Conservation (phyloP, 306 rosid species). For the Mucuna pruriens region DNA sequence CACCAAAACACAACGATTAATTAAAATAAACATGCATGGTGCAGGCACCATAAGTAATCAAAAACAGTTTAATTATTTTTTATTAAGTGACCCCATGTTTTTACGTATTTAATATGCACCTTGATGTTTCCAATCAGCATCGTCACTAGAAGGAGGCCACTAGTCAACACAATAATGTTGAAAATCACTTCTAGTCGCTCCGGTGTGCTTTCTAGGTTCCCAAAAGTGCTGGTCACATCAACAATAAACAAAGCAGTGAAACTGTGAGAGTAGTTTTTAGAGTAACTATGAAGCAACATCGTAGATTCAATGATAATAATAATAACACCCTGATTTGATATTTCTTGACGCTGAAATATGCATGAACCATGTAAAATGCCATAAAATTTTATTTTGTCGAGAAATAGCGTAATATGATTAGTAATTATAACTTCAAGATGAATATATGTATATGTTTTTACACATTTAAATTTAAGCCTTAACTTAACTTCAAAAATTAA, state of each 20-base stretch:
- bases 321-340: neutral
- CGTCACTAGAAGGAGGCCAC: conserved; percentile 90
- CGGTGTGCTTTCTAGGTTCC: conserved; percentile 88
- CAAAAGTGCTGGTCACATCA: conserved; percentile 74
- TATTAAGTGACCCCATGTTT: neutral
- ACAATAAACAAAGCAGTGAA: neutral
- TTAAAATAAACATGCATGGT: neutral
- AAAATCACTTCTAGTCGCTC: conserved; percentile 90
- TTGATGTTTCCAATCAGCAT: conserved; percentile 97
- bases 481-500: no score
- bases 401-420: neutral
- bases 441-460: neutral
- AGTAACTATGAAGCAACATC: conserved; percentile 33
- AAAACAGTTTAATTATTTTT: neutral
- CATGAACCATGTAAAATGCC: neutral
- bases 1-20: neutral
- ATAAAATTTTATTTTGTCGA: neutral
- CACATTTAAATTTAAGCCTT: no score
- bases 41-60: neutral
- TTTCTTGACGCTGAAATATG: neutral
- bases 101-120: conserved; percentile 45
- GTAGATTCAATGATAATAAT: neutral
- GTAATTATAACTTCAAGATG: neutral
- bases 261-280: neutral
- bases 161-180: conserved; percentile 84